Conservation (phyloP, 1,284 basidiomycete species). For the Trametes hirsuta region DNA sequence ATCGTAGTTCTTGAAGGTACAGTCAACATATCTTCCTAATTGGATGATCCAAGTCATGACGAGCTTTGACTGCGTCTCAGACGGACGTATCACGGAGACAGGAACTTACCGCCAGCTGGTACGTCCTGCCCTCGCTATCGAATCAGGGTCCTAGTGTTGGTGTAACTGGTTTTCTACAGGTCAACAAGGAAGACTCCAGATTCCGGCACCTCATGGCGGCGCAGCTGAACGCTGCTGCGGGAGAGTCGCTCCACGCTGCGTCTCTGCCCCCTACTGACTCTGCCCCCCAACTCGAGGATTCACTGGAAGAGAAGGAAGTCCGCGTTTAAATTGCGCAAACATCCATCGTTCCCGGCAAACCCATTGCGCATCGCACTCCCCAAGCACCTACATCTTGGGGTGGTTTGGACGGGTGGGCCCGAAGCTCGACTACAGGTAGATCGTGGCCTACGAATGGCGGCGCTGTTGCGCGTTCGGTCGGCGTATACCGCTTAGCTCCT, state of each 20-base stretch:
- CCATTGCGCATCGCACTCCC: neutral
- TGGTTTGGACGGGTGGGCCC: too few relatives aligned
- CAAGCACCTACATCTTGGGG: too few relatives aligned
- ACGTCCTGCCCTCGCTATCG: conserved; percentile 26
- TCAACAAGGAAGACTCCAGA: conserved; percentile 66
- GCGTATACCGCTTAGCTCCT: neutral
- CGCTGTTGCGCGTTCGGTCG: neutral
- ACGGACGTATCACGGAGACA: conserved; percentile 82
- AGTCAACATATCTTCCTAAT: conserved; percentile 7
- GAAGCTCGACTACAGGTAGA: too few relatives aligned
- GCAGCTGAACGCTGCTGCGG: conserved; percentile 65
- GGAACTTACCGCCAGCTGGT: conserved; percentile 85
- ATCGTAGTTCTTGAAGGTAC: conserved; percentile 86
- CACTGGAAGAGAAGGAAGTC: neutral
- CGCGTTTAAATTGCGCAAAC: neutral
- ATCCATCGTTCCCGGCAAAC: neutral
- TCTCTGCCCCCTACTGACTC: neutral
- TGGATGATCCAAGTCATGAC: neutral
- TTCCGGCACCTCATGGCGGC: conserved; percentile 88
- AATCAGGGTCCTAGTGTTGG: neutral
- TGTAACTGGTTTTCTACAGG: conserved; percentile 41
- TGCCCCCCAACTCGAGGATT: neutral
- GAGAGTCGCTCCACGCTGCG: conserved; percentile 19
- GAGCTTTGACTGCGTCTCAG: conserved; percentile 35
- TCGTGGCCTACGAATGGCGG: too few relatives aligned